Evolutionary conservation across 176 grass and related monocot genomes (phyloP), one percentile per base, ranked within the genome.

Genomic region (Carex cristatella): DNA sequence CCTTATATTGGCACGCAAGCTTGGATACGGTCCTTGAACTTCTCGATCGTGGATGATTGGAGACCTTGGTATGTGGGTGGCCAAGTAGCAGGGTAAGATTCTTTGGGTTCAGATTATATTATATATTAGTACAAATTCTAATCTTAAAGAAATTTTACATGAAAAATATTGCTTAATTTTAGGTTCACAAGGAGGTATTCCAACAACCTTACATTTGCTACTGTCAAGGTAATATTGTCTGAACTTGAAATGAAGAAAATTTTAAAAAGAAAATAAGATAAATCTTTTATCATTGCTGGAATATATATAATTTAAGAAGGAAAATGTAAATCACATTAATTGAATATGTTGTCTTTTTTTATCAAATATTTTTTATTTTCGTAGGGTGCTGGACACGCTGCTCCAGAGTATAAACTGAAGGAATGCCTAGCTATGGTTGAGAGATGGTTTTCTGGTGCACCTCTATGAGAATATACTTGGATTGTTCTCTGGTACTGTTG

Each of bases 151-250:
- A 5, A 46, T 8, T 42, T 42, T 46, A 46, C 42, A n/a, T 7
- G 13, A 80, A 19, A 33, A 40, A 40, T 0, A 5, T 63, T 40
- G 51, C 55, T 66, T 31, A 3, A 46, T 78, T 35, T 62, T 62
- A 91, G 89, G 61, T 97, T 87, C 84, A 97, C 90, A 27, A 92
- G 79, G 31, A 81, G 64, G 4, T 97, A 94, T 62, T 90, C 70
- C 0, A 79, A 97, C 54, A 94, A 97, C 90, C 84, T 97, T 6
- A 97, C 94, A 72, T 97, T 92, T 73, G 88, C 90, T 58, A 97
- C 94, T 12, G 88, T 97, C 1, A 97, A 97, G 88, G 94, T 91
- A 68, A 85, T 28, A 69, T 14, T 27, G 10, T 81, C 28, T 27
- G 18, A 74, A 19, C 42, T 51, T 27, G 42, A 74, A 23, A 74